phyloP scores from a whole-genome alignment of 129 eudicot species.

The Flaveria sonorensis region DNA sequence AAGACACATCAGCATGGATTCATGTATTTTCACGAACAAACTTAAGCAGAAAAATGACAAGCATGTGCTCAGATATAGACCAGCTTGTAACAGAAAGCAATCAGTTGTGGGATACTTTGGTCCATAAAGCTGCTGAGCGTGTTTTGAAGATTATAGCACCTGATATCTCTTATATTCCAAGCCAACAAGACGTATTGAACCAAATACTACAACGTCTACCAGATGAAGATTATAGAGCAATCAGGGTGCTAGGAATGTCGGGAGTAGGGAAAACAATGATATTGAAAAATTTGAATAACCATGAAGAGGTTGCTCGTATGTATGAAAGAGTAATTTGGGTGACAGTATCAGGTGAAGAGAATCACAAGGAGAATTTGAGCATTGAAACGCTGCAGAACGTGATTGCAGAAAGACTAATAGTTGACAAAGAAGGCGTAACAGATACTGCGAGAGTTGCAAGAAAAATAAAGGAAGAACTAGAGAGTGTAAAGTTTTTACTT shows the following conservation, averaged over 20 bases:
- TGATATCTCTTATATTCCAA: conserved; percentile 27
- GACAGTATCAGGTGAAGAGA: conserved; percentile 38
- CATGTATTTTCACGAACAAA: conserved; percentile 12
- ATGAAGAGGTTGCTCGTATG: conserved; percentile 34
- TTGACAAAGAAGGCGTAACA: conserved; percentile 23
- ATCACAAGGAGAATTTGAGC: conserved; percentile 36
- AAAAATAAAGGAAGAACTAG: conserved; percentile 26
- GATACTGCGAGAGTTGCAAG: conserved; percentile 7
- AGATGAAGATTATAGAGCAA: conserved; percentile 20
- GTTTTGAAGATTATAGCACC: conserved; percentile 28
- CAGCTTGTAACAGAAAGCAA: conserved; percentile 18
- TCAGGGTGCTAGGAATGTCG: conserved; percentile 33
- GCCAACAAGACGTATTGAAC: conserved; percentile 21
- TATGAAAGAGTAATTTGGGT: conserved; percentile 35
- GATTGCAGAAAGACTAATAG: conserved; percentile 33
- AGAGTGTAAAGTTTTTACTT: conserved; percentile 30
- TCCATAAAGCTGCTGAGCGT: conserved; percentile 29
- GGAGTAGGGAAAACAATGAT: conserved; percentile 41
- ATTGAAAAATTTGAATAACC: conserved; percentile 41
- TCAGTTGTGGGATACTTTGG: conserved; percentile 23
- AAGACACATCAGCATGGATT: conserved; percentile 17
- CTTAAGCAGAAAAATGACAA: conserved; percentile 28
- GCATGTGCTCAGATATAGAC: conserved; percentile 9
- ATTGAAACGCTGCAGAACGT: conserved; percentile 26
- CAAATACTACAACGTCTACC: conserved; percentile 20